Base-by-base conservation (phyloP, 768 basidiomycete species). In the Boletus tomentosulus region DNA sequence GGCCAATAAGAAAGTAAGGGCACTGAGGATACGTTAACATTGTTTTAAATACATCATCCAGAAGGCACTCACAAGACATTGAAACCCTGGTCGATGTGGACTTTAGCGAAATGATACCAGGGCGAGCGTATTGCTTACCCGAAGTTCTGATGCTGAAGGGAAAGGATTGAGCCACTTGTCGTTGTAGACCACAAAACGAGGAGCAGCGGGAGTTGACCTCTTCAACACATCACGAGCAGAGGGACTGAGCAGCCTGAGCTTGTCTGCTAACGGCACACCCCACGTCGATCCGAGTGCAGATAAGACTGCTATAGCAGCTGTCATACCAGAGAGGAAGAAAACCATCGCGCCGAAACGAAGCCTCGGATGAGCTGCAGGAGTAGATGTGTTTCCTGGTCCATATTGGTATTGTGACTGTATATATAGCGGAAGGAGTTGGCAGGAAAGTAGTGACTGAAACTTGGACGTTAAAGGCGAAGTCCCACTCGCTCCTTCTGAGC, bases 141-240 rank as follows among this genome's bases (percentile, higher is more conserved):
- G 62, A 53, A 86, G 70, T 2, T 70, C 61, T 16, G 81, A 72
- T 8, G 71, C 68, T 2, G 73, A 61, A 4, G 85, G 83, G 4
- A 66, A 64, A 0, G 79, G 78, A 45, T 72, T 70, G 28, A 77
- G 71, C 52, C 65, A 82, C 41, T 54, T 59, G 58, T 77, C 76
- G 48, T 70, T 72, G 60, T 77, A 77, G 24, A 70, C 62, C 9
- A 75, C 60, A 31, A 73, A 86, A 61, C 78, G 75, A 39, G 84
- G 84, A 4, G 81, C 73, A 24, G 75, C 74, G 0, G 77, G 73
- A 1, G 47, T 54, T 2, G 57, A 56, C 31, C 45, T 53, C 51
- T 49, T 55, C 54, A 66, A 25, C 19, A 67, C 16, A 31, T 61
- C 58, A 41, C 59, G 65, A 48, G 66, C 65, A n/a, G 63, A 47